Evolutionary conservation across 176 grass and related monocot genomes (phyloP), one percentile per base, ranked within the genome.

Genomic region (Phyllostachys edulis): DNA sequence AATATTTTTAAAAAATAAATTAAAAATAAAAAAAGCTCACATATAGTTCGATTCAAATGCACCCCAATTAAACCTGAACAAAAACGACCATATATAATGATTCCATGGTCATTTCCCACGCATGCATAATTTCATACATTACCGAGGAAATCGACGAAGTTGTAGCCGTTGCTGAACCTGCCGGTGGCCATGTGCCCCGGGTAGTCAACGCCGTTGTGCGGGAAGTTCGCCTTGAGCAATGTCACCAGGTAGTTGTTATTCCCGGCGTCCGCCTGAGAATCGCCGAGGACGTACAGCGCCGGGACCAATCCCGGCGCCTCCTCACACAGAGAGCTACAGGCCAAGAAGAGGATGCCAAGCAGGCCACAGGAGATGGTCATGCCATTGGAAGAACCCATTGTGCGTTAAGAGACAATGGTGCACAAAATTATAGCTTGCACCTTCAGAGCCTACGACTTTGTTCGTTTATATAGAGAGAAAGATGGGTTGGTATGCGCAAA

Each of bases 251-350:
- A 12, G 67, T 96, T 88, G 87, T 96, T 96, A 78, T 92, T 96
- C 10, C 94, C 89, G 1, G 72, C 89, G 85, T 96, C 94, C 56
- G 84, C 91, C 42, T 91, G 81, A n/a, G 94, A 96, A 62, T 96
- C 94, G 21, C 94, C 94, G 51, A 96, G 86, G 41, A 96, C 91
- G 80, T 96, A 96, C 56, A 91, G 14, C 67, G 84, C 94, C 51
- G 88, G 71, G 4, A 75, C 80, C 29, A 1, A 29, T 0, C 29
- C 29, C 29, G 29, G 29, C 29, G 29, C 29, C 75, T 2, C 74
- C n/a, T n/a, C 12, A 42, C 29, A 9, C 84, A 32, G 15, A 24
- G 56, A 78, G 40, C 57, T 63, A 29, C 16, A 13, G 0, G 24
- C 40, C 23, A 78, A 16, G 32, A 38, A 36, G 9, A 75, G 18